Conservation (phyloP, 2,329 filamentous ascomycete species). For the Lachnellula arida region DNA sequence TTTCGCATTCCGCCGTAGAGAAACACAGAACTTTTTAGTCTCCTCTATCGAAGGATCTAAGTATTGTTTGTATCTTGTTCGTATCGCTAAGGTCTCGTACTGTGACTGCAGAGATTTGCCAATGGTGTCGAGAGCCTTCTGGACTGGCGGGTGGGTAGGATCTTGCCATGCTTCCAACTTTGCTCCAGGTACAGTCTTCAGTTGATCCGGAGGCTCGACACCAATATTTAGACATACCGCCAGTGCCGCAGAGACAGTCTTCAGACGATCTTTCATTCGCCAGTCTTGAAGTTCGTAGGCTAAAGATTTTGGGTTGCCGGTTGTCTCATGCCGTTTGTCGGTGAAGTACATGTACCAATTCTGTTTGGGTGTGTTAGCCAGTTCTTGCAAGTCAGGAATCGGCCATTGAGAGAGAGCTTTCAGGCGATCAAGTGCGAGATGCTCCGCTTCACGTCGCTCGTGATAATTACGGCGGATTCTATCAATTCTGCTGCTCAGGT, state of each 20-base stretch:
- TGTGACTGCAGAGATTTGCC: conserved; percentile 94
- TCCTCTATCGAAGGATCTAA: conserved; percentile 95
- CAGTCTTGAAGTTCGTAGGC: conserved; percentile 75
- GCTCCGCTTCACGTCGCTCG: neutral
- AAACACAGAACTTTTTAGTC: conserved; percentile 92
- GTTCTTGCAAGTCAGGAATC: neutral
- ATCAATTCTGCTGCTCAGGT: neutral
- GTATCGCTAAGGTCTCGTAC: conserved; percentile 90
- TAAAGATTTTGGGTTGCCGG: conserved; percentile 73
- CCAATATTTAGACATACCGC: conserved; percentile 96
- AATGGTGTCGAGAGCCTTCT: conserved; percentile 88
- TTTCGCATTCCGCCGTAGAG: conserved; percentile 84
- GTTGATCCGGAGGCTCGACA: conserved; percentile 92
- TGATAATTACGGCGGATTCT: neutral
- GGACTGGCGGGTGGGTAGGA: conserved; percentile 71
- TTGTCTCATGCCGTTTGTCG: conserved; percentile 94
- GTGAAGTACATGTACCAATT: conserved; percentile 99
- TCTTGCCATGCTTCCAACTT: conserved; percentile 97
- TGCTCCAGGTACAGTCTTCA: conserved; percentile 90
- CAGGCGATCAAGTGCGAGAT: neutral
- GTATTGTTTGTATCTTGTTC: conserved; percentile 97
- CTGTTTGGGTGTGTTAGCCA: conserved; percentile 42
- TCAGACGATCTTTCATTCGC: conserved; percentile 94
- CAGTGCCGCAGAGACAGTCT: conserved; percentile 92
- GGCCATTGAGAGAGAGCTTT: neutral